phyloP scores from a whole-genome alignment of 495 filamentous ascomycete genomes.

The Aspergillus kassunensis region DNA sequence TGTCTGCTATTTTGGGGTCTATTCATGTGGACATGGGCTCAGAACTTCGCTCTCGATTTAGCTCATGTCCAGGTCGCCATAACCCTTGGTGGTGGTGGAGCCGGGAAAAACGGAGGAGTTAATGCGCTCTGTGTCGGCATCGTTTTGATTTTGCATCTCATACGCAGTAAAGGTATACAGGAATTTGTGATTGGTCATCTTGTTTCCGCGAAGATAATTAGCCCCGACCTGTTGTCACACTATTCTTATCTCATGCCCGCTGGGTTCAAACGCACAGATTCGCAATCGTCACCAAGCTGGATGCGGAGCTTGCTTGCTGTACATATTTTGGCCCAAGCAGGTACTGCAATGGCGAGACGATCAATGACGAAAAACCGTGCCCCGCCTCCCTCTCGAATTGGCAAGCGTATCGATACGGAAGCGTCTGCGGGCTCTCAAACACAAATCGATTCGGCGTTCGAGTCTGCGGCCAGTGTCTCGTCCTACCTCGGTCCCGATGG shows the following conservation, averaged over 20 bases:
- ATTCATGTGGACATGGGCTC: slow-evolving; percentile 82
- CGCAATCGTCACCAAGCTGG: slow-evolving; percentile 53
- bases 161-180: slow-evolving; percentile 57
- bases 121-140: slow-evolving; percentile 73
- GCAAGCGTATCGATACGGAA: slow-evolving; percentile 55
- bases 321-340: slow-evolving; percentile 83
- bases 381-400: slow-evolving; percentile 35
- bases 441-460: slow-evolving; percentile 41
- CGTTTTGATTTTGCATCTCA: slow-evolving; percentile 64
- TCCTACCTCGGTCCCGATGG: slow-evolving; percentile 50
- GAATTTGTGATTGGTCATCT: slow-evolving; percentile 46
- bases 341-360: slow-evolving; percentile 51
- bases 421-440: slow-evolving; percentile 49
- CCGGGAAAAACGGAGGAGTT: slow-evolving; percentile 70
- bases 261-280: slow-evolving; percentile 40
- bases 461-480: slow-evolving; percentile 43
- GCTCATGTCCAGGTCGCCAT: slow-evolving; percentile 95
- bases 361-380: slow-evolving; percentile 50
- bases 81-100: slow-evolving; percentile 80
- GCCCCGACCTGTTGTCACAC: slow-evolving; percentile 42
- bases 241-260: slow-evolving; percentile 40
- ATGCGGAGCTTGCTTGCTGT: slow-evolving; percentile 65
- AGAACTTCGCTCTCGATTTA: slow-evolving; percentile 87
- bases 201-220: slow-evolving; percentile 43
- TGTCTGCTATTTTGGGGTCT: slow-evolving; percentile 79